A percentile compares a stretch with the other conserved stretches of the same genome.
phyloP scores from a whole-genome alignment of 371 early-diverging fungal species.

The Mortierella sp. region DNA sequence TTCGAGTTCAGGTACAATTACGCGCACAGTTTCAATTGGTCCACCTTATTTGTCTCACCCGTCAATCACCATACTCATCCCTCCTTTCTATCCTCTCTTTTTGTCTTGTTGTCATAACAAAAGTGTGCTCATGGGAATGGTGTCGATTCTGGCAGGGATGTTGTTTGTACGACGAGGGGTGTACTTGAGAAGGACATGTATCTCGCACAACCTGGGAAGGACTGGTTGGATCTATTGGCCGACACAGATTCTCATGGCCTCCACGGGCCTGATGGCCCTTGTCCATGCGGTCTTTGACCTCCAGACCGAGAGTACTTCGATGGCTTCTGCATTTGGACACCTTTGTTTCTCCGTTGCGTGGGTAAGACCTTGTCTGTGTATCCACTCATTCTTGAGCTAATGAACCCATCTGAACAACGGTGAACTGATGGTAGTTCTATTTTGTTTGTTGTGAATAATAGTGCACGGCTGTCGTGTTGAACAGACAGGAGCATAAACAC shows the following conservation, averaged over 20 bases:
- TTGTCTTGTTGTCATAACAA: not conserved
- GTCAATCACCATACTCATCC: not conserved
- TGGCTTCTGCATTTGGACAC: slow-evolving; percentile 4
- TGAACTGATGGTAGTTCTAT: too few relatives aligned
- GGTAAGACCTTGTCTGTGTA: slow-evolving; percentile 19
- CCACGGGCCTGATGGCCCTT: slow-evolving; percentile 2
- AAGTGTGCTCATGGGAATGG: slow-evolving; percentile 22
- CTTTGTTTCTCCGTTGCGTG: slow-evolving; percentile 23
- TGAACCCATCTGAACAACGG: too few relatives aligned
- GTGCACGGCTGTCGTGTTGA: slow-evolving; percentile 24
- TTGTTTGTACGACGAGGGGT: slow-evolving; percentile 16
- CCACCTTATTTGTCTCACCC: not conserved
- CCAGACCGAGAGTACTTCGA: not conserved
- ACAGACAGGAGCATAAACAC: slow-evolving; percentile 31
- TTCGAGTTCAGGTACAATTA: slow-evolving; percentile 30
- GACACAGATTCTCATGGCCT: slow-evolving; percentile 22
- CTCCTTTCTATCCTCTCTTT: not conserved
- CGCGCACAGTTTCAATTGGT: not conserved
- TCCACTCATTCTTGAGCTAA: not conserved
- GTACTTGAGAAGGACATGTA: slow-evolving; percentile 3
- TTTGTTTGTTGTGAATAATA: not conserved
- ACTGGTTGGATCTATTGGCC: slow-evolving; percentile 41
- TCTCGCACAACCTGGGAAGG: slow-evolving; percentile 23
- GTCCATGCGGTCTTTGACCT: not conserved
- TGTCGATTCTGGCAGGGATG: slow-evolving; percentile 11